Conservation (phyloP, 805 yeast species). For the Yamadazyma sp. region DNA sequence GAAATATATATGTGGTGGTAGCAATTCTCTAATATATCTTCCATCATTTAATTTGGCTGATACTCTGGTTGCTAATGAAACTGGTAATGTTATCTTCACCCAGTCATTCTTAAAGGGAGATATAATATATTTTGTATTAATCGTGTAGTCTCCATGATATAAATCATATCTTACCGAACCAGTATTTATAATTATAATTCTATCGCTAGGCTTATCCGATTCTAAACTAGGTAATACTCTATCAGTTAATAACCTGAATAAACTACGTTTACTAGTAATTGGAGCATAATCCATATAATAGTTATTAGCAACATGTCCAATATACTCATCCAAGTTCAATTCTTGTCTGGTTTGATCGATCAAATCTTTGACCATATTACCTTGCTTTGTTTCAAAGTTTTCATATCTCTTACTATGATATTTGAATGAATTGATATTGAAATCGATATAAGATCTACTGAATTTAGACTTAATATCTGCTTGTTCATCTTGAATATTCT, state of each 20-base stretch:
- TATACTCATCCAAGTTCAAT: slow-evolving; percentile 51
- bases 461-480: slow-evolving; percentile 19
- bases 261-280: slow-evolving; percentile 42
- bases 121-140: slow-evolving; percentile 75
- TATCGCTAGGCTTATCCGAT: slow-evolving; percentile 19
- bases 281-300: slow-evolving; percentile 71
- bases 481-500: slow-evolving; percentile 14
- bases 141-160: slow-evolving; percentile 78
- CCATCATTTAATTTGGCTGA: slow-evolving; percentile 56
- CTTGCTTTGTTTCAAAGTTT: slow-evolving; percentile 55
- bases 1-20: slow-evolving; percentile 23
- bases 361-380: slow-evolving; percentile 44
- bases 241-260: slow-evolving; percentile 57
- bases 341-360: slow-evolving; percentile 43
- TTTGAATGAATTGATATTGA: slow-evolving; percentile 67
- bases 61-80: slow-evolving; percentile 51
- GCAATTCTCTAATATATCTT: slow-evolving; percentile 36
- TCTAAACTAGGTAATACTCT: slow-evolving; percentile 51
- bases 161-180: slow-evolving; percentile 88
- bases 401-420: slow-evolving; percentile 42
- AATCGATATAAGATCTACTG: slow-evolving; percentile 76
- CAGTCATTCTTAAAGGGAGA: slow-evolving; percentile 84
- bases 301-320: slow-evolving; percentile 65
- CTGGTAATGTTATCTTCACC: slow-evolving; percentile 64
- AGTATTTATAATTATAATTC: slow-evolving; percentile 68